phyloP scores from a whole-genome alignment of 805 yeast genomes.

The Wickerhamiella siamensis region DNA sequence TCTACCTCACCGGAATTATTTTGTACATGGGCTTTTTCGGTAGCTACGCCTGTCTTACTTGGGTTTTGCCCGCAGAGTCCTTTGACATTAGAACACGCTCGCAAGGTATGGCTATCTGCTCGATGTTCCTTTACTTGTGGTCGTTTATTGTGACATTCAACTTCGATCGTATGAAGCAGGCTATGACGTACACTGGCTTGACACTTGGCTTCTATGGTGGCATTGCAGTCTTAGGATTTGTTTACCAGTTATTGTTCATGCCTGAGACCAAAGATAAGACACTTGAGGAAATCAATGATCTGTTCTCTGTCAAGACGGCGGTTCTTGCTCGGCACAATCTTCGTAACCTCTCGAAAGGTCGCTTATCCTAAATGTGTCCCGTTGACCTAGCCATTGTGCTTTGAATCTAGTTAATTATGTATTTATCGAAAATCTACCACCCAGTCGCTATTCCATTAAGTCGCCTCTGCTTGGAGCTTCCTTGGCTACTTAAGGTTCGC shows the following conservation, averaged over 20 bases:
- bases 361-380: neutral
- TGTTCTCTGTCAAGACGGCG: slow-evolving; percentile 37
- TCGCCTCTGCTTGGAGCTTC: too few species aligned
- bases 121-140: slow-evolving; percentile 43
- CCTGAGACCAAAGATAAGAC: slow-evolving; percentile 63
- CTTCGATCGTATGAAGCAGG: slow-evolving; percentile 40
- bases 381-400: too few species aligned
- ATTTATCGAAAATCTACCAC: too few species aligned
- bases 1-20: slow-evolving; percentile 47
- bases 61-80: slow-evolving; percentile 56
- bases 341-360: slow-evolving; percentile 13
- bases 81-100: slow-evolving; percentile 46
- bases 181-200: slow-evolving; percentile 48
- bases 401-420: too few species aligned
- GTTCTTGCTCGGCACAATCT: slow-evolving; percentile 24
- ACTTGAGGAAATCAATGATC: slow-evolving; percentile 55
- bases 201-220: slow-evolving; percentile 57
- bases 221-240: slow-evolving; percentile 40
- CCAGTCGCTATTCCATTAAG: too few species aligned
- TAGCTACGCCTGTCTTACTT: slow-evolving; percentile 49
- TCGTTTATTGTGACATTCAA: slow-evolving; percentile 50
- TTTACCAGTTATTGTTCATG: slow-evolving; percentile 34
- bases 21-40: slow-evolving; percentile 55
- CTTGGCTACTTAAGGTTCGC: too few species aligned
- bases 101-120: slow-evolving; percentile 48